Base-by-base conservation (phyloP, 192 early-diverging fungal genomes). In the Dissophora globulifera region DNA sequence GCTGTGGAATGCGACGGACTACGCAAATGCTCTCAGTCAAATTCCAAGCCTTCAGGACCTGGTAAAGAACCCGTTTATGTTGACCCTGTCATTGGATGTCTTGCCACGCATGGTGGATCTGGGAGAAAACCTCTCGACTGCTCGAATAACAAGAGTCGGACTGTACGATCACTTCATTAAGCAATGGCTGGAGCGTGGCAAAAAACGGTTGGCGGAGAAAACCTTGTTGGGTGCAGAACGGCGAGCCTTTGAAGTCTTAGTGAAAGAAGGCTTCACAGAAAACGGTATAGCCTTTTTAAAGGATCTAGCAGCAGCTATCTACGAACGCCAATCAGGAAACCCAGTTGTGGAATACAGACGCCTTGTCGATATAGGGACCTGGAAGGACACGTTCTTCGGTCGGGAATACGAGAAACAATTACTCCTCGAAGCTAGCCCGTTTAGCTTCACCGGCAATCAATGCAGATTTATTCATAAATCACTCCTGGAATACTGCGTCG, bases 201-300 rank as follows among this genome's bases (percentile, higher is more conserved):
- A 20, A 29, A 23, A 27, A 8, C 42, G 41, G 1, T 22, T 52
- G 1, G 17, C 22, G 25, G 30, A 64, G 19, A 64, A 32, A 35
- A 22, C 32, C 15, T 26, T 46, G 46, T 19, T 3, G 13, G 16
- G 19, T 9, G 15, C 13, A 27, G 57, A 43, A 16, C 22, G 29
- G 11, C 19, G 25, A 4, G 47, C 38, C 27, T 15, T 50, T 50
- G 13, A 23, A 50, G 22, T 45, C 7, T 30, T 40, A 45, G 32
- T 49, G 23, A 16, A 57, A 13, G 50, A 46, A 25, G 64, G 64
- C 13, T 67, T 67, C 29, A 50, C 52, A 22, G 40, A 49, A 30
- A 55, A 57, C 32, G 53, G 53, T 16, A 56, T 67, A 27, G n/a
- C 19, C 23, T 67, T 45, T 35, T 30, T 67, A n/a, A 67, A 55